These are phyloP conservation scores for Penstemon eatonii DNA, from an alignment of 257 asterid genomes.

Conservation along the genomic window DNA sequence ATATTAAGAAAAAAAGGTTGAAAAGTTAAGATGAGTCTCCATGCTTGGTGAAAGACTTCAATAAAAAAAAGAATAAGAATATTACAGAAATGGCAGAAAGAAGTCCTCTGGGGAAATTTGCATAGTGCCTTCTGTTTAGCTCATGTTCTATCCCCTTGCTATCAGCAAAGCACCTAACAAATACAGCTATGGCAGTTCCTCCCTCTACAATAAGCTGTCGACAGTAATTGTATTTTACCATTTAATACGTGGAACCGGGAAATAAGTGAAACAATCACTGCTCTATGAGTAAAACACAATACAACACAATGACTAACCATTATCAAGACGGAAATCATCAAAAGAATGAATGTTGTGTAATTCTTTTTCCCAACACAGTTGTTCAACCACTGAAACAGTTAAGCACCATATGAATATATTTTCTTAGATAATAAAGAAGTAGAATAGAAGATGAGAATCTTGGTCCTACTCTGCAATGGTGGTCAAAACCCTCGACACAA, in stretches of 20 bases:
- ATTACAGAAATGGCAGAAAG: conserved; percentile 84
- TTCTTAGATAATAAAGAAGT: conserved; percentile 6
- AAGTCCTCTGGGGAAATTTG: conserved; percentile 72
- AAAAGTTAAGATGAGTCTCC: conserved; percentile 14
- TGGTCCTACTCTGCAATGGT: conserved; percentile 86
- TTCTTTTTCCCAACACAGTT: conserved; percentile 96
- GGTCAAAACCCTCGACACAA: conserved; percentile 97
- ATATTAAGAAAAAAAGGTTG: background rate
- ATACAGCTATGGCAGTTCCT: conserved; percentile 84
- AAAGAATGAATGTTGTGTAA: conserved; percentile 87
- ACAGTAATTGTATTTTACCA: background rate
- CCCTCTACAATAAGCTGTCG: conserved; percentile 81
- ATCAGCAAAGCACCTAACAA: conserved; percentile 86
- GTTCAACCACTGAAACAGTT: conserved; percentile 83
- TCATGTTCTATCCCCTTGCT: conserved; percentile 63
- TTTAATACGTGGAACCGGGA: too few species aligned
- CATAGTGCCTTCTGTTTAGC: conserved; percentile 47
- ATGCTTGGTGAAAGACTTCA: conserved; percentile 1
- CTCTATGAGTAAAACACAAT: conserved; percentile 1
- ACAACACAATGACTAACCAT: conserved; percentile 54
- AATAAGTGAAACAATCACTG: background rate
- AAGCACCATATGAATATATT: conserved; percentile 17
- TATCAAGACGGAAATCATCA: conserved; percentile 73
- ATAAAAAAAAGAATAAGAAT: conserved; percentile 19
- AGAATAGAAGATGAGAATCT: background rate